A percentile compares a stretch with the other conserved stretches of the same genome.
Conservation (phyloP, 257 asterid species). For the Handroanthus guayacan region DNA sequence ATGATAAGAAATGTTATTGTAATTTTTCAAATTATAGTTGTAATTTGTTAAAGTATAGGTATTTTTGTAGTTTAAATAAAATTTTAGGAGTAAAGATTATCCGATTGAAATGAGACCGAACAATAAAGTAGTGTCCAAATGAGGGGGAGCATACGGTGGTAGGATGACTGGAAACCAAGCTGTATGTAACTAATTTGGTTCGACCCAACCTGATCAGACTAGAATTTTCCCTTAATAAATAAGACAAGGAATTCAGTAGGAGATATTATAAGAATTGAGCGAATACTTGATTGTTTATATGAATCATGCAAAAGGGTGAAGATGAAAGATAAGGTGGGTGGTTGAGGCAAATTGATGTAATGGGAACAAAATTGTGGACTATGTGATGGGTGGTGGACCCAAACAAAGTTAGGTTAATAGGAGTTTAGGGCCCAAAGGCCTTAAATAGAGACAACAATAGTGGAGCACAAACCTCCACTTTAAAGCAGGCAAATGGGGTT, state of each 20-base stretch:
- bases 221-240: too few relatives aligned
- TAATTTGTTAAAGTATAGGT: too few relatives aligned
- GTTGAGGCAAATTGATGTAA: conserved; percentile 26
- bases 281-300: conserved; percentile 4
- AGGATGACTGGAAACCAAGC: too few relatives aligned
- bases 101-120: too few relatives aligned
- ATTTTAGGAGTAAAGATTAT: too few relatives aligned
- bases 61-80: too few relatives aligned
- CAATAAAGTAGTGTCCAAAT: too few relatives aligned
- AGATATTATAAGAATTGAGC: conserved; percentile 1
- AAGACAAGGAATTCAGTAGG: not conserved
- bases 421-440: conserved; percentile 42
- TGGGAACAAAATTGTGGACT: conserved; percentile 28
- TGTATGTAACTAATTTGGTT: too few relatives aligned
- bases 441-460: conserved; percentile 43
- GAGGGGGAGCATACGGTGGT: too few relatives aligned
- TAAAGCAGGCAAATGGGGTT: conserved; percentile 47
- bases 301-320: not conserved
- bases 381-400: conserved; percentile 49
- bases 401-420: conserved; percentile 30
- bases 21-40: too few relatives aligned
- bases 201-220: too few relatives aligned
- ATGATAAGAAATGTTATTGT: too few relatives aligned
- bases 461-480: conserved; percentile 32
- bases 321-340: conserved; percentile 19